phyloP scores from a whole-genome alignment of 2,329 filamentous ascomycete genomes.

The Calonectria naviculata region DNA sequence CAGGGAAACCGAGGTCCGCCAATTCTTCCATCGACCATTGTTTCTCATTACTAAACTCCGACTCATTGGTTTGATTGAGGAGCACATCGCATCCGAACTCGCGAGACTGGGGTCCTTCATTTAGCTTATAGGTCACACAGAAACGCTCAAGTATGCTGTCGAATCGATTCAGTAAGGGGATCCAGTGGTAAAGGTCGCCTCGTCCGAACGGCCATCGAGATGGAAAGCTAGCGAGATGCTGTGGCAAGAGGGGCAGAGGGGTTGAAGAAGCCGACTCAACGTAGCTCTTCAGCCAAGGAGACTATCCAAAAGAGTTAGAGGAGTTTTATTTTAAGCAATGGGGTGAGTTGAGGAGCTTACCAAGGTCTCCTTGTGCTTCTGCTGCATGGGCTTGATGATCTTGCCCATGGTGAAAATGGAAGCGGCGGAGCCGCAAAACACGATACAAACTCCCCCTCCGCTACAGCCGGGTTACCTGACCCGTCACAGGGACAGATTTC shows the following conservation, averaged over 20 bases:
- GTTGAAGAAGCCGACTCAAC: slow-evolving; percentile 76
- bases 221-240: slow-evolving; percentile 83
- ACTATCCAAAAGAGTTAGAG: slow-evolving; percentile 64
- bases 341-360: slow-evolving; percentile 53
- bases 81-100: slow-evolving; percentile 78
- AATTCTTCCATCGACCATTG: slow-evolving; percentile 60
- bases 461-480: slow-evolving; percentile 54
- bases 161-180: slow-evolving; percentile 91
- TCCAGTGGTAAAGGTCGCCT: slow-evolving; percentile 98
- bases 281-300: slow-evolving; percentile 87
- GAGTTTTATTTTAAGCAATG: slow-evolving; percentile 14
- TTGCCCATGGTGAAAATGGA: slow-evolving; percentile 71
- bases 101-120: slow-evolving; percentile 81
- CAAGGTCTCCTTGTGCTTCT: slow-evolving; percentile 75
- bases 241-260: slow-evolving; percentile 81
- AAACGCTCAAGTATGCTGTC: slow-evolving; percentile 88
- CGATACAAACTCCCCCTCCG: slow-evolving; percentile 67
- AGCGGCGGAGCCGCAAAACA: slow-evolving; percentile 69
- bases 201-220: slow-evolving; percentile 94
- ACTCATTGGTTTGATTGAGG: slow-evolving; percentile 65
- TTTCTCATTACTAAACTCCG: slow-evolving; percentile 60
- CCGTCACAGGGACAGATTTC: slow-evolving; percentile 55
- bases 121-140: slow-evolving; percentile 82
- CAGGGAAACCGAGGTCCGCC: slow-evolving; percentile 69
- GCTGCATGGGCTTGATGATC: slow-evolving; percentile 74